A percentile compares a stretch with the other conserved stretches of the same genome.
phyloP scores from a whole-genome alignment of 805 yeast genomes.

The Phaffomyces antillensis region DNA sequence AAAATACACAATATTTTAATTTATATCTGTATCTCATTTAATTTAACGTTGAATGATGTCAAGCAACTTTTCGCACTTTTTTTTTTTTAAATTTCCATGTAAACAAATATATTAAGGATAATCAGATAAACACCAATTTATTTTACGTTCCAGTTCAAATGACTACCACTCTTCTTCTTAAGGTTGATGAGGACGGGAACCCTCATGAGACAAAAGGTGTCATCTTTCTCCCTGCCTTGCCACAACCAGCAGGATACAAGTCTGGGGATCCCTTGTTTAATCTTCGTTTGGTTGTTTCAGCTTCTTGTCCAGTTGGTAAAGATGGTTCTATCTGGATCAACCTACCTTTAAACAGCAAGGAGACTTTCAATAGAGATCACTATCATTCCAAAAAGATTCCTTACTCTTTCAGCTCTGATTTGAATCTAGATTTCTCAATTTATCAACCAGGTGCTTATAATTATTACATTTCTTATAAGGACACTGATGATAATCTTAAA shows the following conservation, averaged over 20 bases:
- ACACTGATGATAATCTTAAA: conserved; percentile 26
- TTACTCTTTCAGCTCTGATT: conserved; percentile 59
- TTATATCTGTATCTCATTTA: no score
- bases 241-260: conserved; percentile 28
- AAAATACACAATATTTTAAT: no score
- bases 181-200: conserved; percentile 29
- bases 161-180: conserved; percentile 28
- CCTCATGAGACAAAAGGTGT: conserved; percentile 30
- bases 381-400: conserved; percentile 46
- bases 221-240: conserved; percentile 31
- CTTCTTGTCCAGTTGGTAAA: conserved; percentile 67
- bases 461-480: conserved; percentile 58
- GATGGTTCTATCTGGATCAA: conserved; percentile 72
- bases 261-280: conserved; percentile 38
- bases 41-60: not conserved
- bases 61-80: no score
- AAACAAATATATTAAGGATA: no score
- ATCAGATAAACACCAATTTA: no score
- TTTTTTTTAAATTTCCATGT: no score
- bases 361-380: conserved; percentile 47
- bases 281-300: conserved; percentile 59
- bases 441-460: conserved; percentile 73
- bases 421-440: conserved; percentile 52
- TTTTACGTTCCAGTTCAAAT: not conserved
- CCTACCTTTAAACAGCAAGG: conserved; percentile 42